Evolutionary conservation across 805 yeast genomes (phyloP), one percentile per base, ranked within the genome.

Genomic region (Yarrowia sp.): DNA sequence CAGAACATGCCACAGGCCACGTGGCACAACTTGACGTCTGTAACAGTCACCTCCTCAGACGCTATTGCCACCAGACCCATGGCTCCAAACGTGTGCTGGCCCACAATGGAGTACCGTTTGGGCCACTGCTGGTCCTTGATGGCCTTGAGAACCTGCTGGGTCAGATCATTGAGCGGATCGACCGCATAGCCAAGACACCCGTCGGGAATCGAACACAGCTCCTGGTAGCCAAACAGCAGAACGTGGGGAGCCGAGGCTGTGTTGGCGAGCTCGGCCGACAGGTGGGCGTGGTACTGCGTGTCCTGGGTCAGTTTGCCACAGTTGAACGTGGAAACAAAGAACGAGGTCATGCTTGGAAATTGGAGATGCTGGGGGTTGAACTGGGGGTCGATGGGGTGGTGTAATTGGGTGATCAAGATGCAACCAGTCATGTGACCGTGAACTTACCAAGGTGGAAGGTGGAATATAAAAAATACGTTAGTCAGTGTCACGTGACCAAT

Each of bases 1-100:
- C 82, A 80, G 8, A 83, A 81, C 68, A 80, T 75, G 1, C 97
- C 97, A 58, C 77, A 75, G 35, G 72, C 69, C 7, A 73, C 70
- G 22, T 69, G 69, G 12, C 50, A 38, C n/a, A 67, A 42, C 76
- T 83, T 73, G 81, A 84, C 43, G 80, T 83, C 84, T 78, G 85
- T 70, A 76, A 84, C 35, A 81, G 82, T 70, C 79, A 83, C 74
- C 75, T 80, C 36, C 1, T 38, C 67, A 0, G 45, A 38, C 32
- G 67, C 36, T 48, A 63, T 48, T 40, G 72, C 63, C 66, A 75
- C 56, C 79, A 77, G 69, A 75, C 78, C 61, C 50, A 65, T 52
- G 35, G 68, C 59, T 16, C 68, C 68, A 32, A 53, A 42, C 5
- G 61, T 65, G 43, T 65, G 68, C 14, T 52, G 42, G 5, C 52